Base-by-base conservation (phyloP, 2,329 filamentous ascomycete species). In the Phoma herbarum region DNA sequence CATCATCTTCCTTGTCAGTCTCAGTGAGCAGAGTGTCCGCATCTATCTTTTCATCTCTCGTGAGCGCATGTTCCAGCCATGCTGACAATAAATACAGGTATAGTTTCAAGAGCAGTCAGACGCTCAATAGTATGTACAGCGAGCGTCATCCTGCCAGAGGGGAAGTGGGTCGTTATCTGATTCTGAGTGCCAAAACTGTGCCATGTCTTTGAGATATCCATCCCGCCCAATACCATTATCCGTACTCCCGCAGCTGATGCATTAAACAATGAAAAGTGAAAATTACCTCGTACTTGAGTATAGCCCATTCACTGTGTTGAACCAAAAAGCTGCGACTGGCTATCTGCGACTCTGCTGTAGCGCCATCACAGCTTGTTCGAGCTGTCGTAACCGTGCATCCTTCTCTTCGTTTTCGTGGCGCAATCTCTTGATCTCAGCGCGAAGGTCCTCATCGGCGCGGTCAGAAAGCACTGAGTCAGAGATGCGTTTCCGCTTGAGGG, bases 371-470 rank as follows among this genome's bases (percentile, higher is more conserved):
- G 73, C 70, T 7, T 64, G 66, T 61, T 77, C 74, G n/a, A 78
- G 64, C 56, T 75, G 73, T 25, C 65, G 67, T 45, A 78, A 57
- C 14, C 75, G 67, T 10, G 69, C 62, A 48, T 80, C 78, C 60
- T 80, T 79, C 61, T 79, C 75, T 28, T 77, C 74, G 57, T 77
- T 78, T 57, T 81, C 76, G 11, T 67, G 66, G 29, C 76, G 71
- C 22, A 83, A 67, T 22, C 78, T 70, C 70, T 78, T 78, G 47
- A 81, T 64, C 62, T 81, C 77, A 8, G 65, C 64, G 54, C 75
- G 71, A 22, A 81, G 67, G 37, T 77, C 74, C 18, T 75, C 71
- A 23, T 70, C 70, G 43, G 63, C 66, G 22, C 64, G 65, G 22
- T 65, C 62, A 10, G 62, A 61, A 22, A 69, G 33, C 16, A 64